phyloP scores from a whole-genome alignment of 805 yeast genomes.

The Danielozyma ontarioensis region DNA sequence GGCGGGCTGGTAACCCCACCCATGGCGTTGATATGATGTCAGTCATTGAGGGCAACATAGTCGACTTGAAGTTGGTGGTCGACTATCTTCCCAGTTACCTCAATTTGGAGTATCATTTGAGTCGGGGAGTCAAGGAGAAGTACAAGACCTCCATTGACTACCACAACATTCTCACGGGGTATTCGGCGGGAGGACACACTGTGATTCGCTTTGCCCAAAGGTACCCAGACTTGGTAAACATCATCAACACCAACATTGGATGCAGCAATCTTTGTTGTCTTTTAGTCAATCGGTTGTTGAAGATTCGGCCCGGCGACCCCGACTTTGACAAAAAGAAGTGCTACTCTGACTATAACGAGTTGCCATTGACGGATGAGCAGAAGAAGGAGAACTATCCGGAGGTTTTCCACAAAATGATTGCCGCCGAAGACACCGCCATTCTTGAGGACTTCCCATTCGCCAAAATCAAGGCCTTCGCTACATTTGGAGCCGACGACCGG shows the following conservation, averaged over 20 bases:
- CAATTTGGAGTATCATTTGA: constrained; percentile 24
- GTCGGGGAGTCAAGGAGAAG: constrained; percentile 8
- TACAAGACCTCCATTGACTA: constrained; percentile 17
- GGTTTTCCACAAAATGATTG: constrained; percentile 25
- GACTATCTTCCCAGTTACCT: constrained; percentile 40
- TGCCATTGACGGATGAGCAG: constrained; percentile 23
- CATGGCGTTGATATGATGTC: constrained; percentile 50
- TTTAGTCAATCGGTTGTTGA: constrained; percentile 36
- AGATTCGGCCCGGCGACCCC: constrained; percentile 3
- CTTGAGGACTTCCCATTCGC: constrained; percentile 29
- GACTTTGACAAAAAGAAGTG: constrained; percentile 26
- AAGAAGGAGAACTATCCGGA: constrained; percentile 23
- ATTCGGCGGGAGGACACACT: constrained; percentile 56
- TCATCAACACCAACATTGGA: constrained; percentile 48
- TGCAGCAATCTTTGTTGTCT: constrained; percentile 42
- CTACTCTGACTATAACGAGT: constrained; percentile 29
- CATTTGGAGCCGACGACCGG: constrained; percentile 30
- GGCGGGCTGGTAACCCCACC: constrained; percentile 44
- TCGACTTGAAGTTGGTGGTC: constrained; percentile 40
- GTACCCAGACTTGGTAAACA: constrained; percentile 33
- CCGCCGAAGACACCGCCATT: constrained; percentile 23
- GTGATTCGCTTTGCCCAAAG: constrained; percentile 39
- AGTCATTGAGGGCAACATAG: constrained; percentile 41
- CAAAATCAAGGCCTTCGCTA: constrained; percentile 29
- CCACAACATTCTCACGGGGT: constrained; percentile 42